phyloP scores from a whole-genome alignment of 768 basidiomycete species.

The Terana coerulea region DNA sequence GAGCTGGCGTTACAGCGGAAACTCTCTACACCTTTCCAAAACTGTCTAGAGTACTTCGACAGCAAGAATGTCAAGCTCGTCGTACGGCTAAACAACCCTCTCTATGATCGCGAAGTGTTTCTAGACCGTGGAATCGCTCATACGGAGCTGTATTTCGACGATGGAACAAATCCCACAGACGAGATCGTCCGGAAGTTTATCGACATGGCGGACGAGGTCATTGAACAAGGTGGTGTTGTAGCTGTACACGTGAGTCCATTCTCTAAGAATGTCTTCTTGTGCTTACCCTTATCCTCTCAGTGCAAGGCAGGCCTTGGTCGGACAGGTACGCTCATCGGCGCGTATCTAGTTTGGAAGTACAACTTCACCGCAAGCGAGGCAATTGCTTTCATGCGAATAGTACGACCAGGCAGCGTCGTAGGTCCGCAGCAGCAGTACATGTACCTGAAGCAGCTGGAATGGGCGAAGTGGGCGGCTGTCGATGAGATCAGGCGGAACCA shows the following conservation, averaged over 20 bases:
- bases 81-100: slow-evolving; percentile 87
- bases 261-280: background rate
- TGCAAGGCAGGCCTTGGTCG: slow-evolving; percentile 97
- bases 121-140: slow-evolving; percentile 83
- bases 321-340: slow-evolving; percentile 95
- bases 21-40: slow-evolving; percentile 75
- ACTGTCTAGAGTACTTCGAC: slow-evolving; percentile 92
- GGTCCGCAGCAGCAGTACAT: slow-evolving; percentile 93
- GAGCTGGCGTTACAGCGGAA: slow-evolving; percentile 69
- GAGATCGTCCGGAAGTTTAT: slow-evolving; percentile 93
- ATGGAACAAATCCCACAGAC: slow-evolving; percentile 96
- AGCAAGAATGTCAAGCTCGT: slow-evolving; percentile 85
- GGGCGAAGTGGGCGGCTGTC: slow-evolving; percentile 88
- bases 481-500: slow-evolving; percentile 68
- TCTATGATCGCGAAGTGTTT: slow-evolving; percentile 84
- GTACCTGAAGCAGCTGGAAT: slow-evolving; percentile 91
- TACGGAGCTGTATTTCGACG: slow-evolving; percentile 93
- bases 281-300: slow-evolving; percentile 34
- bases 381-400: slow-evolving; percentile 97
- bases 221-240: slow-evolving; percentile 76
- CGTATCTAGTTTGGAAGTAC: slow-evolving; percentile 98
- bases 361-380: slow-evolving; percentile 95
- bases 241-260: slow-evolving; percentile 74
- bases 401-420: slow-evolving; percentile 91
- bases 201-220: slow-evolving; percentile 72